A percentile compares a stretch with the other conserved stretches of the same genome.
Evolutionary conservation across 306 rosid species (phyloP).

Genomic region (Chamaecrista fasciculata): DNA sequence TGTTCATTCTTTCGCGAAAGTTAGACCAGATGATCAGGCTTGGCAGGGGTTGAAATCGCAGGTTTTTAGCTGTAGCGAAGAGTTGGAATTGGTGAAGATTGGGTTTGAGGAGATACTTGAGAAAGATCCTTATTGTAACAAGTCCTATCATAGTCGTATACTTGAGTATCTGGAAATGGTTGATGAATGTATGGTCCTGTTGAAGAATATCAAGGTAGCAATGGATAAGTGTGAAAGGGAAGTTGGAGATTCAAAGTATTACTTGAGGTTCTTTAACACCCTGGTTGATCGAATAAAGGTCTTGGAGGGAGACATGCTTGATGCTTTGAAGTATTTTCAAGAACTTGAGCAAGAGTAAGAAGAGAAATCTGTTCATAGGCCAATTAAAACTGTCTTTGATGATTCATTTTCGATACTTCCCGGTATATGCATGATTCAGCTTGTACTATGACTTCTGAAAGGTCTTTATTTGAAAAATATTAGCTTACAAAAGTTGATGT

Average conservation of each 20-base stretch:
- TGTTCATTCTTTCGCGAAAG: conserved; percentile 31
- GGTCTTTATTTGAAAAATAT: conserved; percentile 12
- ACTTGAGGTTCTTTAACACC: conserved; percentile 23
- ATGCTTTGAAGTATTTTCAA: conserved; percentile 44
- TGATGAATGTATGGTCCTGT: conserved; percentile 31
- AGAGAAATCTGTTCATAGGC: background rate
- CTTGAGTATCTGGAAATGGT: conserved; percentile 38
- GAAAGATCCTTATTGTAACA: conserved; percentile 29
- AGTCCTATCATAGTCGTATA: conserved; percentile 29
- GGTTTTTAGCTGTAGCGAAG: conserved; percentile 34
- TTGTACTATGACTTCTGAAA: background rate
- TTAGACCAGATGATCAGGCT: conserved; percentile 33
- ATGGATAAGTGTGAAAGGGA: conserved; percentile 42
- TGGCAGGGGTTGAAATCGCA: conserved; percentile 36
- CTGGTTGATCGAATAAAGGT: conserved; percentile 30
- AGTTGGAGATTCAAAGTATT: conserved; percentile 1
- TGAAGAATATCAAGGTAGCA: conserved; percentile 38
- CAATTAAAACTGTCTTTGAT: background rate
- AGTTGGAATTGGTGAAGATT: conserved; percentile 35
- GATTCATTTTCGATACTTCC: background rate
- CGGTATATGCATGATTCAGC: background rate
- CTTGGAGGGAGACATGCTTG: conserved; percentile 37
- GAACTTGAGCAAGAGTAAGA: conserved; percentile 32
- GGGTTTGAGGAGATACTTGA: conserved; percentile 46
- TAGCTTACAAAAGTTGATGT: conserved; percentile 18